A percentile compares a stretch with the other conserved stretches of the same genome.
These are phyloP conservation scores for Sclerospora graminicola DNA, from an alignment of 352 stramenopile species.

Conservation along the genomic window DNA sequence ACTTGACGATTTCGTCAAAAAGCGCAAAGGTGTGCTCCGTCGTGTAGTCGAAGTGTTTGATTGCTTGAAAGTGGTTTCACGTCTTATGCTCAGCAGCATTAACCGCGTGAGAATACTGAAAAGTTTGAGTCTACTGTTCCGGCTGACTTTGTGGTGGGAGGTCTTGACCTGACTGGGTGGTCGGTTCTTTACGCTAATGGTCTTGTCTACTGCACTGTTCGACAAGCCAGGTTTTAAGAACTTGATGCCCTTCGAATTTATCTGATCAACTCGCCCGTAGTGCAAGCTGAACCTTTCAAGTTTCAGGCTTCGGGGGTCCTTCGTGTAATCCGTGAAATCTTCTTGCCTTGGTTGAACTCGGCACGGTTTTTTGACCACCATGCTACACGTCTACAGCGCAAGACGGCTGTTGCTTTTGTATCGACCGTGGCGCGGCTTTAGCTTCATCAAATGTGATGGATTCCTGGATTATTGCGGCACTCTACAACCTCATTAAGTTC, in stretches of 20 bases:
- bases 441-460: slow-evolving; percentile 97
- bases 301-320: slow-evolving; percentile 95
- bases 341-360: slow-evolving; percentile 99
- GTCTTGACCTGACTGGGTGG: slow-evolving; percentile 98
- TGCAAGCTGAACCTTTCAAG: slow-evolving; percentile 95
- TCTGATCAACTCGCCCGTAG: slow-evolving; percentile 99
- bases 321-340: slow-evolving; percentile 96
- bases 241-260: slow-evolving; percentile 98
- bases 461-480: slow-evolving; percentile 97
- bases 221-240: slow-evolving; percentile 99
- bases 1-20: slow-evolving; percentile 96
- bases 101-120: slow-evolving; percentile 99
- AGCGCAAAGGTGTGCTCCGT: slow-evolving; percentile 77
- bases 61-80: slow-evolving; percentile 98
- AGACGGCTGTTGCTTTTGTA: slow-evolving; percentile 77
- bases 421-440: slow-evolving; percentile 74
- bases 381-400: slow-evolving; percentile 88
- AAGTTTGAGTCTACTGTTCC: slow-evolving; percentile 95
- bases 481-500: slow-evolving; percentile 97
- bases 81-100: slow-evolving; percentile 99
- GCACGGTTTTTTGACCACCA: slow-evolving; percentile 99
- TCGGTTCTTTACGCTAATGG: slow-evolving; percentile 99
- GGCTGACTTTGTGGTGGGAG: slow-evolving; percentile 99
- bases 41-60: slow-evolving; percentile 94
- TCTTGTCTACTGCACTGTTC: slow-evolving; percentile 98